phyloP scores from a whole-genome alignment of 306 rosid species.

The Dalbergia oliveri region DNA sequence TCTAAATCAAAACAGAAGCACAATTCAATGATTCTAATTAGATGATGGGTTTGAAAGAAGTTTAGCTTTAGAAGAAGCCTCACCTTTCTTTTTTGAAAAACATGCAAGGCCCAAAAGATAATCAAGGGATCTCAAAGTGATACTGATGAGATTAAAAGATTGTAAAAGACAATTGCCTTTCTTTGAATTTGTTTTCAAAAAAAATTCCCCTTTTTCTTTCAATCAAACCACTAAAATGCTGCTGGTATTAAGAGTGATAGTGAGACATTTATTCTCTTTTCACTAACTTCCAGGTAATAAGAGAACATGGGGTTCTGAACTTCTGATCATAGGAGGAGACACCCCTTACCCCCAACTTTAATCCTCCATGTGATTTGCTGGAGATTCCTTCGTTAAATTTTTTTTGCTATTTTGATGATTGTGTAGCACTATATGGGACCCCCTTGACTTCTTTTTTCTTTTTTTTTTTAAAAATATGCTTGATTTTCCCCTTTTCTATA shows the following conservation, averaged over 20 bases:
- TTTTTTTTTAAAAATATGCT: not conserved
- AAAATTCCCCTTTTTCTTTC: not conserved
- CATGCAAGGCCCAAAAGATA: slow-evolving; percentile 48
- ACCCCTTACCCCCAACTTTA: slow-evolving; percentile 50
- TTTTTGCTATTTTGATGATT: not conserved
- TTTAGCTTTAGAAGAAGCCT: slow-evolving; percentile 52
- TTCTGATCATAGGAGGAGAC: slow-evolving; percentile 46
- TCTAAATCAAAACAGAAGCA: slow-evolving; percentile 62
- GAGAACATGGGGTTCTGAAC: slow-evolving; percentile 38
- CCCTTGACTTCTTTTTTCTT: not conserved
- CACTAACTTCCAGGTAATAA: slow-evolving; percentile 56
- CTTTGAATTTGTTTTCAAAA: slow-evolving; percentile 28
- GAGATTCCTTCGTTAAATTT: slow-evolving; percentile 48
- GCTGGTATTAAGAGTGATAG: slow-evolving; percentile 35
- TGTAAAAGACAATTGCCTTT: slow-evolving; percentile 49
- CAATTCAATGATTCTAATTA: slow-evolving; percentile 48
- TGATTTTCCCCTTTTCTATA: not conserved
- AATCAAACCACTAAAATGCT: slow-evolving; percentile 26
- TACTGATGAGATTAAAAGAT: slow-evolving; percentile 55
- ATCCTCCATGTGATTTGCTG: slow-evolving; percentile 52
- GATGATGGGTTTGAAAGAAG: slow-evolving; percentile 40
- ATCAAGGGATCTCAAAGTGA: slow-evolving; percentile 46
- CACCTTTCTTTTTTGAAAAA: slow-evolving; percentile 51
- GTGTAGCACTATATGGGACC: slow-evolving; percentile 22
- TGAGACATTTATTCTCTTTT: slow-evolving; percentile 61